These are phyloP conservation scores for Aurantiochytrium sp. DNA, from an alignment of 108 stramenopile genomes.

Conservation along the genomic window DNA sequence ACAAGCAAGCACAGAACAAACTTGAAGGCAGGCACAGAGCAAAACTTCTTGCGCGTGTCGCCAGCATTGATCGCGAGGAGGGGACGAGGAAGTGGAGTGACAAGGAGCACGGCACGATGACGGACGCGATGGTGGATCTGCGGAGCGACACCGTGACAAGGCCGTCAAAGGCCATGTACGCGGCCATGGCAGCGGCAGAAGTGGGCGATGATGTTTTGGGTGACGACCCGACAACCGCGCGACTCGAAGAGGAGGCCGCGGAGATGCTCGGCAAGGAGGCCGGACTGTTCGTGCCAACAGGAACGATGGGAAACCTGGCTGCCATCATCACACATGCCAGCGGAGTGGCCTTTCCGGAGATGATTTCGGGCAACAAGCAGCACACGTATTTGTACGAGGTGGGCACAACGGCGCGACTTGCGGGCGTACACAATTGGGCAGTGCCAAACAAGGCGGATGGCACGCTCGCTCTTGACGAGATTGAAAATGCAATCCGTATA, in stretches of 20 bases:
- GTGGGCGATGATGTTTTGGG: slow-evolving; percentile 92
- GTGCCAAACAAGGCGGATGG: slow-evolving; percentile 66
- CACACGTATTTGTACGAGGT: slow-evolving; percentile 51
- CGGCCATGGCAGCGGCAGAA: slow-evolving; percentile 54
- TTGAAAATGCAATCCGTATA: slow-evolving; percentile 44
- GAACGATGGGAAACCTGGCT: slow-evolving; percentile 91
- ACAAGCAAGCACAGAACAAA: no score
- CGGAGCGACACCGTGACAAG: slow-evolving; percentile 89
- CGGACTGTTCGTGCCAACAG: slow-evolving; percentile 87
- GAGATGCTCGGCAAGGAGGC: slow-evolving; percentile 75
- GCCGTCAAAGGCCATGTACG: slow-evolving; percentile 68
- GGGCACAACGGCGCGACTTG: slow-evolving; percentile 53
- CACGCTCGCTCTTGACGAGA: slow-evolving; percentile 49
- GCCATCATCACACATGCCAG: slow-evolving; percentile 62
- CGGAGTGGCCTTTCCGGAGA: slow-evolving; percentile 63
- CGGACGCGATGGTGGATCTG: slow-evolving; percentile 49
- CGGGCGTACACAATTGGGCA: slow-evolving; percentile 66
- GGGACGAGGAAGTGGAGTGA: neutral
- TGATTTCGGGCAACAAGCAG: slow-evolving; percentile 43
- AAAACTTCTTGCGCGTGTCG: neutral
- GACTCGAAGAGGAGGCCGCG: slow-evolving; percentile 72
- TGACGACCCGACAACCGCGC: slow-evolving; percentile 82
- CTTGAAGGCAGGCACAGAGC: no score
- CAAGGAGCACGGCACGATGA: neutral
- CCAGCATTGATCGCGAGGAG: neutral